Conservation (phyloP, 2,329 filamentous ascomycete species). For the Aspergillus hortae region DNA sequence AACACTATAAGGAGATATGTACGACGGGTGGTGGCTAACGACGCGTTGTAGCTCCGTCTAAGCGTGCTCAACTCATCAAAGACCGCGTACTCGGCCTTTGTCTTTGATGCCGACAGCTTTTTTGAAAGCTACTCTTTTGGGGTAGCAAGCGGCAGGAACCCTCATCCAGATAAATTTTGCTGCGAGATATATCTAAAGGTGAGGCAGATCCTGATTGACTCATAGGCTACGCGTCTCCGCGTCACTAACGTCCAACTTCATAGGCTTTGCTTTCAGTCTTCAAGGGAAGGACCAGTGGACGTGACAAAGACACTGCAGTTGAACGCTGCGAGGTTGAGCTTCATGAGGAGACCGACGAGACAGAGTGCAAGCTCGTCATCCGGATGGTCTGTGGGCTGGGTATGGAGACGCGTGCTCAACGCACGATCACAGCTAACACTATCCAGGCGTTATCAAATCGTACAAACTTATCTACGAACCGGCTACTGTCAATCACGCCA, state of each 20-base stretch:
- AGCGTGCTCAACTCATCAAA: conserved; percentile 61
- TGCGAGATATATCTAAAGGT: conserved; percentile 59
- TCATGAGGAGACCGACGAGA: conserved; percentile 53
- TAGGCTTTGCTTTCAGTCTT: conserved; percentile 60
- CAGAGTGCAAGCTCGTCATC: conserved; percentile 59
- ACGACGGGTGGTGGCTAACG: conserved; percentile 9
- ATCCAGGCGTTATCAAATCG: conserved; percentile 58
- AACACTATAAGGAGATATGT: background rate
- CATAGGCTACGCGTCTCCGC: background rate
- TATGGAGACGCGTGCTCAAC: conserved; percentile 18
- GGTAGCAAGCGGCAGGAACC: conserved; percentile 23
- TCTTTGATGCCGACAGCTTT: conserved; percentile 52
- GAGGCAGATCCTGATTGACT: conserved; percentile 3
- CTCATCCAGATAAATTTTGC: conserved; percentile 51
- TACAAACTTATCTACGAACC: conserved; percentile 64
- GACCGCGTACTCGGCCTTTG: conserved; percentile 61
- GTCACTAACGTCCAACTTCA: conserved; percentile 7
- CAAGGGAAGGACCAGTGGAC: conserved; percentile 55
- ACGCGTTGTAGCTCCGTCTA: conserved; percentile 51
- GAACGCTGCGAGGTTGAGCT: conserved; percentile 61
- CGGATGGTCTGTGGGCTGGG: conserved; percentile 61
- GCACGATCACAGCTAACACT: background rate
- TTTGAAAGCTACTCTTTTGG: conserved; percentile 58
- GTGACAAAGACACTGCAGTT: conserved; percentile 57
- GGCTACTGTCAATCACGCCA: conserved; percentile 59